Conservation (phyloP, 1,284 basidiomycete genomes). For the Naganishia sp. region DNA sequence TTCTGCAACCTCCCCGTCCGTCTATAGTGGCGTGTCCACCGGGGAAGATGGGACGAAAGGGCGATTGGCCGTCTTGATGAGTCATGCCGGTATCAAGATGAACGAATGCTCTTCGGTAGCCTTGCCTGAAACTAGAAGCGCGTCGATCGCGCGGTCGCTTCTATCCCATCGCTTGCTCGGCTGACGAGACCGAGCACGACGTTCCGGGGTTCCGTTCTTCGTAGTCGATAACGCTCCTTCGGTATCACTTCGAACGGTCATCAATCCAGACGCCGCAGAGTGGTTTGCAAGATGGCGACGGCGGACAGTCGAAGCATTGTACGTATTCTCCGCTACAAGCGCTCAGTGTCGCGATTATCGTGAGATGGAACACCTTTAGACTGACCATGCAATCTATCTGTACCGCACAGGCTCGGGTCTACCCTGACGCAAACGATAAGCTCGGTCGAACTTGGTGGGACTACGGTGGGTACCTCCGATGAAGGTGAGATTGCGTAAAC, state of each 20-base stretch:
- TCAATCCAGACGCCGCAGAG: neutral
- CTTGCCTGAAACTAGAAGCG: conserved; percentile 15
- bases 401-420: conserved; percentile 57
- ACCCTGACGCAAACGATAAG: conserved; percentile 62
- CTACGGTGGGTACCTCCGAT: conserved; percentile 57
- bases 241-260: neutral
- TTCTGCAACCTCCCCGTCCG: neutral
- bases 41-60: neutral
- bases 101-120: neutral
- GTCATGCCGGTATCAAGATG: conserved; percentile 10
- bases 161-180: conserved; percentile 10
- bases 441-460: conserved; percentile 63
- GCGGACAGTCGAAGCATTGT: conserved; percentile 27
- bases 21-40: neutral
- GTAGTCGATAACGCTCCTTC: neutral
- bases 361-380: neutral
- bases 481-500: neutral
- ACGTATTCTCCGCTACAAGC: neutral
- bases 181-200: conserved; percentile 5
- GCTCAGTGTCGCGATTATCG: neutral
- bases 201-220: neutral
- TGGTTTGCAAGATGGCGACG: conserved; percentile 12
- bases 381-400: neutral
- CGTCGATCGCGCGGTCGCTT: conserved; percentile 15
- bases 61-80: neutral